phyloP scores from a whole-genome alignment of 345 rosid genomes.

The Reutealis trisperma region DNA sequence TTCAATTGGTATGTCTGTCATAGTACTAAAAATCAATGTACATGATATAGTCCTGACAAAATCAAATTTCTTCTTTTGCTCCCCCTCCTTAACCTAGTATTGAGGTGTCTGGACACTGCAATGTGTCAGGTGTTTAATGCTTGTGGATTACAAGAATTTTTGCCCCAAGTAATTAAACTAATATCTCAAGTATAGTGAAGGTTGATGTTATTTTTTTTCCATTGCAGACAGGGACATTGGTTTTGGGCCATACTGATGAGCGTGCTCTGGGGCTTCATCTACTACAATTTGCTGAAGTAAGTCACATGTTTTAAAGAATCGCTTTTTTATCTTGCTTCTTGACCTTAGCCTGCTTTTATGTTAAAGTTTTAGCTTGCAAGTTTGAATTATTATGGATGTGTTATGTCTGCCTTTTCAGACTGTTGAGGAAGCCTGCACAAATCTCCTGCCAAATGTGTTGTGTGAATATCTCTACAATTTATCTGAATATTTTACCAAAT shows the following conservation, averaged over 20 bases:
- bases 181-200: background rate
- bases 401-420: constrained; percentile 43
- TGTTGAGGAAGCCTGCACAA: constrained; percentile 81
- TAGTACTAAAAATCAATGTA: background rate
- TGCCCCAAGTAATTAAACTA: background rate
- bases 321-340: background rate
- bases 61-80: background rate
- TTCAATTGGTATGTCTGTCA: background rate
- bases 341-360: background rate
- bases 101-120: background rate
- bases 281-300: constrained; percentile 84
- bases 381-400: constrained; percentile 1
- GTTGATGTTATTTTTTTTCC: constrained; percentile 7
- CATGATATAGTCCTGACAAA: background rate
- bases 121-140: background rate
- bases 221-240: constrained; percentile 53
- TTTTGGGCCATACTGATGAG: constrained; percentile 66
- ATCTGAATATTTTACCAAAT: constrained; percentile 70
- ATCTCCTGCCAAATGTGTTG: constrained; percentile 66
- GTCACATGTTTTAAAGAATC: background rate
- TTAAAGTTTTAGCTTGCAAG: background rate
- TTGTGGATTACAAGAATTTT: background rate
- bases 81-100: background rate
- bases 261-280: constrained; percentile 81
- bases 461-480: constrained; percentile 81